These are phyloP conservation scores for Cladosporium sp. DNA, from an alignment of 2,329 filamentous ascomycete genomes.

Conservation along the genomic window DNA sequence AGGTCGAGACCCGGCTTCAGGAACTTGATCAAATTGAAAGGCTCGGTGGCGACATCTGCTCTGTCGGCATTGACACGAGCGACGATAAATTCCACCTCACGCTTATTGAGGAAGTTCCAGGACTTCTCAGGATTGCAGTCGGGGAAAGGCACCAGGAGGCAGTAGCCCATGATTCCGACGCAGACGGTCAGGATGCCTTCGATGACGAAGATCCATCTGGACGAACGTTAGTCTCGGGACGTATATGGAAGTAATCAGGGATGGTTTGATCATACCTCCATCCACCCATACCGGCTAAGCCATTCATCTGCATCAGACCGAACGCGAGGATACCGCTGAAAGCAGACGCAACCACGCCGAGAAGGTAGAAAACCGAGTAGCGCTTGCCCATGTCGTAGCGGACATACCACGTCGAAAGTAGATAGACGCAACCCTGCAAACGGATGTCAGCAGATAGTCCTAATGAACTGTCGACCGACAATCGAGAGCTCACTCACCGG, in stretches of 20 bases:
- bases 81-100: slow-evolving; percentile 14
- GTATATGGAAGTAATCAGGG: not conserved
- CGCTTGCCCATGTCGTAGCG: slow-evolving; percentile 12
- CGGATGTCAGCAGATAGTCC: not conserved
- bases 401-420: slow-evolving; percentile 59
- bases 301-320: slow-evolving; percentile 39
- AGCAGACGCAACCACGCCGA: slow-evolving; percentile 46
- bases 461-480: slow-evolving; percentile 15
- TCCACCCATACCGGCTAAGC: slow-evolving; percentile 41
- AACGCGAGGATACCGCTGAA: slow-evolving; percentile 43
- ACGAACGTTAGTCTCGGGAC: slow-evolving; percentile 5
- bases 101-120: slow-evolving; percentile 33
- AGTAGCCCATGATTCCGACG: slow-evolving; percentile 10
- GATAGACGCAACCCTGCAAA: slow-evolving; percentile 54
- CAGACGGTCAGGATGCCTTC: slow-evolving; percentile 20
- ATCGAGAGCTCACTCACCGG: slow-evolving; percentile 42
- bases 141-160: slow-evolving; percentile 15
- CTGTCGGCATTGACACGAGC: slow-evolving; percentile 14
- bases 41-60: slow-evolving; percentile 11
- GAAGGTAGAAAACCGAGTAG: slow-evolving; percentile 46
- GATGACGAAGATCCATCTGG: slow-evolving; percentile 48
- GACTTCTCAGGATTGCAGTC: slow-evolving; percentile 16
- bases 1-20: slow-evolving; percentile 44
- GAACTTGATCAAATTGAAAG: slow-evolving; percentile 37
- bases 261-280: slow-evolving; percentile 39